Evolutionary conservation across 257 asterid genomes (phyloP), one percentile per base, ranked within the genome.

Genomic region (Solanum habrochaites): DNA sequence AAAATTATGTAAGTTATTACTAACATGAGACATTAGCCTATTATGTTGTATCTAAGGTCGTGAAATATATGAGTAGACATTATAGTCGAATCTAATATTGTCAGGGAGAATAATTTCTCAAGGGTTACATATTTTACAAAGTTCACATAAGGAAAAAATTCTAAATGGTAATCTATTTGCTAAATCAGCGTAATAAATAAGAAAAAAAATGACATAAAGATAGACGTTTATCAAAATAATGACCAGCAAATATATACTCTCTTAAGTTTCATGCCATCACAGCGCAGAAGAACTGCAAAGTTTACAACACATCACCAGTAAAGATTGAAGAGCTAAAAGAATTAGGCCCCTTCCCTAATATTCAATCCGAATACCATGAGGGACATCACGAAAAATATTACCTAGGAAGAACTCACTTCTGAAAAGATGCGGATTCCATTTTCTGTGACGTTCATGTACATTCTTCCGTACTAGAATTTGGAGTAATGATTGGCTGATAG

Each of bases 391-490:
- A 58, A 58, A 8, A 8, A 58, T 23, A 1, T 21, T 58, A 58
- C 27, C 67, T 2, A 3, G 25, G 27, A 58, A 8, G 67, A 58
- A 8, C 67, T 58, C 67, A 9, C 1, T 8, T 7, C 1, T 7
- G 12, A 20, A 21, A 58, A 21, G 25, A 23, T 21, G 13, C 12
- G 11, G 67, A 58, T 21, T 58, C 27, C 27, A 58, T 8, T 20
- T 58, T 20, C 1, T 20, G 13, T 4, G 6, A 8, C 0, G 0
- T 58, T 58, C 21, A 8, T 0, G 13, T 8, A 3, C 11, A 18
- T 56, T 56, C 11, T 56, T 56, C 25, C 4, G n/a, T 11, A n/a
- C 71, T n/a, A 1, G 18, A 64, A n/a, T 6, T n/a, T 64, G 32
- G 9, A 60, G 12, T 1, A 2, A 16, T 2, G 7, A 52, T 52